Conservation (phyloP, 495 filamentous ascomycete species). For the Penicillium roqueforti region DNA sequence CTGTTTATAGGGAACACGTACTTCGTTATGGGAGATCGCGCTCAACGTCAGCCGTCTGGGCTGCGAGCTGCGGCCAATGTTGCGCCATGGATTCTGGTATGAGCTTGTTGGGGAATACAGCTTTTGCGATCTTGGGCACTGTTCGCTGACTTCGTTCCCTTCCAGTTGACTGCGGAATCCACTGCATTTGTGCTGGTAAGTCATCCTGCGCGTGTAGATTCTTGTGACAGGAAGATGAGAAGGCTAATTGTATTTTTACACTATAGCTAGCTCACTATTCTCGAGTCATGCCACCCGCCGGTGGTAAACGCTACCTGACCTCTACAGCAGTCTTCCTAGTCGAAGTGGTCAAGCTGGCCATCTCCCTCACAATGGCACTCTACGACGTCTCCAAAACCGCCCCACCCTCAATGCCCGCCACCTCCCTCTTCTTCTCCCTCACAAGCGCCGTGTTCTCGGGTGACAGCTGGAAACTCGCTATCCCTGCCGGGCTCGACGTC, state of each 20-base stretch:
- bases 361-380: conserved; percentile 80
- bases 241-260: conserved; percentile 15
- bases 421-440: conserved; percentile 75
- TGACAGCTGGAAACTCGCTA: conserved; percentile 95
- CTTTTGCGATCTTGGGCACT: neutral
- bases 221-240: neutral
- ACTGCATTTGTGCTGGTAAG: conserved; percentile 42
- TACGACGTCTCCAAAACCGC: conserved; percentile 77
- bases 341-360: conserved; percentile 83
- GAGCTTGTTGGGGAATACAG: conserved; percentile 11
- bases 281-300: conserved; percentile 76
- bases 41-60: conserved; percentile 35
- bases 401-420: conserved; percentile 70
- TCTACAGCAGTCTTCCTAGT: conserved; percentile 94
- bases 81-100: conserved; percentile 73
- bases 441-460: conserved; percentile 75
- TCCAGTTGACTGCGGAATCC: conserved; percentile 40
- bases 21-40: conserved; percentile 36
- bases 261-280: conserved; percentile 85
- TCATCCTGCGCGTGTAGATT: neutral
- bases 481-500: conserved; percentile 85
- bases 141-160: conserved; percentile 17
- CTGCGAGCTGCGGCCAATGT: conserved; percentile 72
- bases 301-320: conserved; percentile 81
- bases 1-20: conserved; percentile 4